Base-by-base conservation (phyloP, 2,329 filamentous ascomycete genomes). In the Xylariaceae sp. region DNA sequence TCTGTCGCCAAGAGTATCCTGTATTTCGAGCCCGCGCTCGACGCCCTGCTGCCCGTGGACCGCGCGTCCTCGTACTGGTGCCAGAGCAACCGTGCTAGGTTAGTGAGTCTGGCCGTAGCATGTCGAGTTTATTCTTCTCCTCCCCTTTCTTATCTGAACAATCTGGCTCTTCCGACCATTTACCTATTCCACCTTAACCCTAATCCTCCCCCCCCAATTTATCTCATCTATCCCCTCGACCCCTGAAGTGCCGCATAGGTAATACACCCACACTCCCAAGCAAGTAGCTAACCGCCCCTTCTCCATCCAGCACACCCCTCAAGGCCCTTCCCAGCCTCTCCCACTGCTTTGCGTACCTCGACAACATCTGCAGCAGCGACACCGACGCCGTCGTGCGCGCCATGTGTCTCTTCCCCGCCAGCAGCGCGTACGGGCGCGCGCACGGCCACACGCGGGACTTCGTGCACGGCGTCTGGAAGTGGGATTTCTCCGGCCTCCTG, bases 401-500 rank as follows among this genome's bases (percentile, higher is more conserved):
- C 9, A 66, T 76, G 65, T 74, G 73, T 43, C 61, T 72, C 9
- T 68, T 71, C 47, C 65, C 72, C 0, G 65, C 68, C 9, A 50
- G 55, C 1, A 71, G 68, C 19, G 65, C 68, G 1, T 71, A 70
- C 46, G 74, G 72, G 20, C 61, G 61, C 1, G 65, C 68, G 6
- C 65, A 70, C 19, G 68, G 71, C 10, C 65, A 63, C 53, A 68
- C 65, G 44, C 56, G 64, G 40, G 69, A 74, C 50, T 75, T 75
- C 55, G 63, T 76, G 20, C 67, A 72, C 42, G 73, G 73, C 12
- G 70, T 73, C 26, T 76, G 73, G 62, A 76, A 75, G 66, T 76
- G 74, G 74, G 70, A 75, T 48, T 71, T 75, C 49, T 63, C 69
- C 0, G 67, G 69, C 1, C 64, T 74, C 42, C 40, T 71, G 4